Conservation (phyloP, 345 rosid species). For the Gossypium sturtianum region DNA sequence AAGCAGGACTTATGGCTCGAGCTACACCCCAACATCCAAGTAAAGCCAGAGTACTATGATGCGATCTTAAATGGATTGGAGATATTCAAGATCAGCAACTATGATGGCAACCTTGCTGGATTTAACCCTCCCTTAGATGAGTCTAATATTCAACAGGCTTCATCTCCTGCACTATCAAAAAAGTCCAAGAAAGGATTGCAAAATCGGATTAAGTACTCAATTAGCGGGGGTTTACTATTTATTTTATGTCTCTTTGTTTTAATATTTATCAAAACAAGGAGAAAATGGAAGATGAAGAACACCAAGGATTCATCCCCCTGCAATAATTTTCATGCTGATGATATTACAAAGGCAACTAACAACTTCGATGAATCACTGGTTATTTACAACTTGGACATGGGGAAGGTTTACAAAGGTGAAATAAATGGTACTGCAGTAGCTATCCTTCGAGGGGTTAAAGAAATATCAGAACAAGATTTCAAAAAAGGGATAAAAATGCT, state of each 20-base stretch:
- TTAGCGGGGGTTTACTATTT: neutral
- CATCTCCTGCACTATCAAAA: neutral
- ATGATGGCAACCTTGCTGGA: slow-evolving; percentile 24
- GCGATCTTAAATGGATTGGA: slow-evolving; percentile 35
- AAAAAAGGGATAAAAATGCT: neutral
- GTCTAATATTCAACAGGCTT: neutral
- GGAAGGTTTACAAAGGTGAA: neutral
- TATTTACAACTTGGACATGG: neutral
- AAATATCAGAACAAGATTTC: neutral
- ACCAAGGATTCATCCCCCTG: neutral
- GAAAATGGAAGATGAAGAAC: neutral
- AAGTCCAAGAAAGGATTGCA: neutral
- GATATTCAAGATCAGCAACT: slow-evolving; percentile 27
- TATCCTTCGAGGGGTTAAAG: neutral
- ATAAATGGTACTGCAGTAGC: neutral
- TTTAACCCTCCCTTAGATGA: slow-evolving; percentile 20
- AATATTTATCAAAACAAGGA: neutral
- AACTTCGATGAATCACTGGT: neutral
- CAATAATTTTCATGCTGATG: neutral
- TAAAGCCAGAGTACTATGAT: slow-evolving; percentile 17
- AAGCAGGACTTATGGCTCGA: slow-evolving; percentile 5
- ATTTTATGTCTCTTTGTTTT: neutral
- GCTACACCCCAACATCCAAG: neutral
- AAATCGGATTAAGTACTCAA: neutral
- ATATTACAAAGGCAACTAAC: neutral